Percentiles rank a stretch among this genome's conserved stretches.
These are phyloP conservation scores for Phytophthora crassamura DNA, from an alignment of 352 stramenopile genomes.

Conservation along the genomic window DNA sequence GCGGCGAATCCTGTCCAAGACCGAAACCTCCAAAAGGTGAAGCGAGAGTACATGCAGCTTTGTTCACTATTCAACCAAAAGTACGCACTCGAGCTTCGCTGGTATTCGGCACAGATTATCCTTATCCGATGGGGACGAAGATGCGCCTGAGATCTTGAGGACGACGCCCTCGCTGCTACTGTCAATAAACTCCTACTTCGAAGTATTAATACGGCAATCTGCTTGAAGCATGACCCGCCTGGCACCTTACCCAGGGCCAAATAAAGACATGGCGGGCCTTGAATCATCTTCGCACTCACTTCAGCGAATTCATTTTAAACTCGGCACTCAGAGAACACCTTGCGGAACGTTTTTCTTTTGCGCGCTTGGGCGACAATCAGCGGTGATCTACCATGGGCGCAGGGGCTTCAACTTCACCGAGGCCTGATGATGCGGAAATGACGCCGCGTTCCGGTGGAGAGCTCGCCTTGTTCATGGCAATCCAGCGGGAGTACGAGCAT, in stretches of 20 bases:
- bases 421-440: slow-evolving; percentile 13
- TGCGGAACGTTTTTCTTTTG: neutral
- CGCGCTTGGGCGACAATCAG: slow-evolving; percentile 2
- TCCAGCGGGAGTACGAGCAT: slow-evolving; percentile 70
- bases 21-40: too few species aligned
- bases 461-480: slow-evolving; percentile 59
- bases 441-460: slow-evolving; percentile 29
- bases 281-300: neutral
- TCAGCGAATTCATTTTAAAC: slow-evolving; percentile 21
- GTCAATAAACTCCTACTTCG: neutral
- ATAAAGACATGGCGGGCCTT: slow-evolving; percentile 20
- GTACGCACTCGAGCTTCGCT: slow-evolving; percentile 1
- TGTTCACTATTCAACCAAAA: neutral
- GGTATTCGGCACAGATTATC: neutral
- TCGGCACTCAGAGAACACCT: slow-evolving; percentile 8
- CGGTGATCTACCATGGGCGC: slow-evolving; percentile 44
- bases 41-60: too few species aligned
- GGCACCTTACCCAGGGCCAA: slow-evolving; percentile 11
- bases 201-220: slow-evolving; percentile 26
- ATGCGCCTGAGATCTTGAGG: slow-evolving; percentile 10
- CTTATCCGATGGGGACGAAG: slow-evolving; percentile 7
- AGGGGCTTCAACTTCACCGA: slow-evolving; percentile 41
- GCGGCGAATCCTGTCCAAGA: too few species aligned
- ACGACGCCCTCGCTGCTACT: neutral
- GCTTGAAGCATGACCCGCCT: neutral